Evolutionary conservation across 2,329 filamentous ascomycete species (phyloP).

Genomic region (Cytospora piceicola): DNA sequence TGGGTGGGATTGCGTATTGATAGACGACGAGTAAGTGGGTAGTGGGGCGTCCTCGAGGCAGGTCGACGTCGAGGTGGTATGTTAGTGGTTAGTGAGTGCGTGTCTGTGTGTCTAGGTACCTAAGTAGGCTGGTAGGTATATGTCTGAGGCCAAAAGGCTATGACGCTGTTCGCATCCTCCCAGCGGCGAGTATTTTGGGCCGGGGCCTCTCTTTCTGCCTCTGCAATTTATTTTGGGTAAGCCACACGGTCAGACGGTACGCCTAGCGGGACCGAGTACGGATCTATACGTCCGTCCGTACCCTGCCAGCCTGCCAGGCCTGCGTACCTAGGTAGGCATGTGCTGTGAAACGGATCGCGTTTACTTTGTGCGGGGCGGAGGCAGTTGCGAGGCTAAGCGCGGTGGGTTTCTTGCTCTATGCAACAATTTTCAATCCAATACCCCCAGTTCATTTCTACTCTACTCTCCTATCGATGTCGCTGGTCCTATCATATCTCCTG

Average conservation of each 20-base stretch:
- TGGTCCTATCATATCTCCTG: background rate
- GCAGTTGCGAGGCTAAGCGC: background rate
- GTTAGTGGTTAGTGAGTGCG: background rate
- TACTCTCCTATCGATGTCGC: too few relatives aligned
- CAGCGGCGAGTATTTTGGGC: background rate
- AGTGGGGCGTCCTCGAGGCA: background rate
- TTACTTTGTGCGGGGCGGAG: background rate
- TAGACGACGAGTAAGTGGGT: slow-evolving; percentile 2
- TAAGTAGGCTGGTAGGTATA: too few relatives aligned
- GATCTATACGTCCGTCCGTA: background rate
- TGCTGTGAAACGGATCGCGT: too few relatives aligned
- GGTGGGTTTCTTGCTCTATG: background rate
- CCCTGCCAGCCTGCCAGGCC: too few relatives aligned
- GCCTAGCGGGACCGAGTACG: background rate
- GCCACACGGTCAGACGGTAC: background rate
- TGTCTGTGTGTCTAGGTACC: background rate
- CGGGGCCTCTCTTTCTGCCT: background rate
- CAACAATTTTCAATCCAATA: background rate
- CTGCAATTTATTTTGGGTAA: background rate
- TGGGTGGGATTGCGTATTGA: slow-evolving; percentile 1
- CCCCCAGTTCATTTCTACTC: background rate
- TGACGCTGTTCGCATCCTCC: background rate
- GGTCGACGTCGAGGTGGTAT: background rate
- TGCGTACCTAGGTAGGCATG: too few relatives aligned
- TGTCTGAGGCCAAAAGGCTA: background rate